Evolutionary conservation across 306 rosid species (phyloP).

Genomic region (Ormosia emarginata): DNA sequence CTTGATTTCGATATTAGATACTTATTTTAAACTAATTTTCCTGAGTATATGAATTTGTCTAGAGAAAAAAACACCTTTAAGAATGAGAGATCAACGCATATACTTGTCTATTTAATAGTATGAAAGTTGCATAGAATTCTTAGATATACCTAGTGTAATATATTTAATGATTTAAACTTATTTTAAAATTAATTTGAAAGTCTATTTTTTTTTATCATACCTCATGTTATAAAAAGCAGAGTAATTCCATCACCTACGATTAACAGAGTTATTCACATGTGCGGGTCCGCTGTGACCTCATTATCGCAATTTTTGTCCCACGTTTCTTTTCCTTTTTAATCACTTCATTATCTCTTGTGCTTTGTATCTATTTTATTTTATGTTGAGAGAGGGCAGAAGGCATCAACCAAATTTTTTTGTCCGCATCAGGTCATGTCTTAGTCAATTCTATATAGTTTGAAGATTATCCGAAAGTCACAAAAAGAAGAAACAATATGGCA

Average conservation of each 20-base stretch:
- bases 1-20: too few species aligned
- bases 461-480: conserved; percentile 19
- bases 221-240: background rate
- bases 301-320: background rate
- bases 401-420: conserved; percentile 14
- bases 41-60: too few species aligned
- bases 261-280: conserved; percentile 11
- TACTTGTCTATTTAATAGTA: too few species aligned
- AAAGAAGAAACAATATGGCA: conserved; percentile 24
- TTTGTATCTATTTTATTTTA: background rate
- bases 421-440: conserved; percentile 2
- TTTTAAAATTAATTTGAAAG: background rate
- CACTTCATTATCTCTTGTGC: background rate
- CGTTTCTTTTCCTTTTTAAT: conserved; percentile 2
- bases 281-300: conserved; percentile 18
- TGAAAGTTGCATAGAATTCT: too few species aligned
- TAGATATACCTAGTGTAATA: too few species aligned
- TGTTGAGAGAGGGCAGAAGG: background rate
- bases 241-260: background rate
- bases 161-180: background rate
- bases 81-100: too few species aligned
- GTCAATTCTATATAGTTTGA: conserved; percentile 19
- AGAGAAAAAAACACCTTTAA: too few species aligned
- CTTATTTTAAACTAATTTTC: too few species aligned
- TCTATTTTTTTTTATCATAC: too few species aligned